Evolutionary conservation across 2,329 filamentous ascomycete species (phyloP).

Genomic region (Lasiodiplodia sp.): DNA sequence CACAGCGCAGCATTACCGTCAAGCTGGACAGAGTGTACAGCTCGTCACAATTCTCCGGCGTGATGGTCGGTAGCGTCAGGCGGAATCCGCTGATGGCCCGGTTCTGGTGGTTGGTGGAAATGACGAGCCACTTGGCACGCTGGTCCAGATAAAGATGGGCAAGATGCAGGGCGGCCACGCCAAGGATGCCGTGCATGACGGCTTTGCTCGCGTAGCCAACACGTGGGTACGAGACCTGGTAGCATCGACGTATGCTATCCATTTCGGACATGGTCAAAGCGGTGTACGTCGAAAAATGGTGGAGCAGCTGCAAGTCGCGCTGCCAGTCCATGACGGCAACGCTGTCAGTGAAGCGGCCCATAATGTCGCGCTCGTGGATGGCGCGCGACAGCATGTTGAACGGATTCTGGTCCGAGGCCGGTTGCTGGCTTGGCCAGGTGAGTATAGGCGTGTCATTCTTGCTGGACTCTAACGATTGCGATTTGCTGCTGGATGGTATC

Average conservation of each 20-base stretch:
- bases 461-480: constrained; percentile 26
- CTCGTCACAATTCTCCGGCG: constrained; percentile 40
- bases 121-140: constrained; percentile 40
- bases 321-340: constrained; percentile 28
- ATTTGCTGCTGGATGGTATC: constrained; percentile 23
- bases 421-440: constrained; percentile 10
- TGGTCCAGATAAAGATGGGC: constrained; percentile 32
- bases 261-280: constrained; percentile 24
- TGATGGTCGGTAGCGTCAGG: constrained; percentile 40
- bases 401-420: constrained; percentile 26
- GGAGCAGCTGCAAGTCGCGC: constrained; percentile 30
- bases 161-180: constrained; percentile 29
- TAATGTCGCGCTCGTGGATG: constrained; percentile 31
- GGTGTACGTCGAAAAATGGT: constrained; percentile 31
- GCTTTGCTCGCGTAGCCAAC: constrained; percentile 29
- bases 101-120: constrained; percentile 48
- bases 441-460: constrained; percentile 15
- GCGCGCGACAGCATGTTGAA: constrained; percentile 30
- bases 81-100: constrained; percentile 44
- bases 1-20: constrained; percentile 26
- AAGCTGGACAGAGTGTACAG: constrained; percentile 35
- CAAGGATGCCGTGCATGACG: constrained; percentile 31
- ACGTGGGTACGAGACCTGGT: constrained; percentile 24
- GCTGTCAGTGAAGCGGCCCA: constrained; percentile 33
- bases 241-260: constrained; percentile 25